phyloP scores from a whole-genome alignment of 176 grass and related monocot genomes.

The Cenchrus americanus region DNA sequence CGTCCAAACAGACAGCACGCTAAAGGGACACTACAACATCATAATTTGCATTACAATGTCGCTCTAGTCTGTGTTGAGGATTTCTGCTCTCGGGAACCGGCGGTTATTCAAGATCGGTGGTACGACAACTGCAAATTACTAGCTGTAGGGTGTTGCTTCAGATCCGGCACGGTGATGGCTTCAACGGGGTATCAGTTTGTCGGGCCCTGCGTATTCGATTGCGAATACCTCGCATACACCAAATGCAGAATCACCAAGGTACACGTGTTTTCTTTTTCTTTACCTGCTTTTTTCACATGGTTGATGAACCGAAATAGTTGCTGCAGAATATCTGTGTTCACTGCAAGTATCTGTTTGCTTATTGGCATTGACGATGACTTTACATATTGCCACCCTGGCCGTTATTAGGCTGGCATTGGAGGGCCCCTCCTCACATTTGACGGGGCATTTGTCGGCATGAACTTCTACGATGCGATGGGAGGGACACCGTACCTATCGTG shows the following conservation, averaged over 20 bases:
- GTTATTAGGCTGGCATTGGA: constrained; percentile 3
- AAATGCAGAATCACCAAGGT: neutral
- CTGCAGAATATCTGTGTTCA: neutral
- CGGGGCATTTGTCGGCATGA: constrained; percentile 4
- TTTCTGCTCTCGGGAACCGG: neutral
- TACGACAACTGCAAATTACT: neutral
- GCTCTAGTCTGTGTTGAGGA: constrained; percentile 6
- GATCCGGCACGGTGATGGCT: neutral
- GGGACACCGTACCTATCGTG: too few species aligned
- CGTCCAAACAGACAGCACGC: neutral
- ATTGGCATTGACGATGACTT: neutral
- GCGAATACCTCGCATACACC: neutral
- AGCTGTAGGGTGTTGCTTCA: constrained; percentile 6
- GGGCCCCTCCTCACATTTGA: neutral
- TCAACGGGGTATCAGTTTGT: neutral
- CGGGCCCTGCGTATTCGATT: neutral
- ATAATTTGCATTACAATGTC: constrained; percentile 15
- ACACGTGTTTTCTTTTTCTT: neutral
- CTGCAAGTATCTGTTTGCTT: neutral
- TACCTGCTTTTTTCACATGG: neutral
- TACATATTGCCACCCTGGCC: neutral
- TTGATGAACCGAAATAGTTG: neutral
- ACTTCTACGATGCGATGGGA: neutral
- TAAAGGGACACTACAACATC: neutral
- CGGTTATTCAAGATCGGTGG: neutral